These are phyloP conservation scores for Monilinia fructigena DNA, from an alignment of 2,329 filamentous ascomycete species.

Conservation along the genomic window DNA sequence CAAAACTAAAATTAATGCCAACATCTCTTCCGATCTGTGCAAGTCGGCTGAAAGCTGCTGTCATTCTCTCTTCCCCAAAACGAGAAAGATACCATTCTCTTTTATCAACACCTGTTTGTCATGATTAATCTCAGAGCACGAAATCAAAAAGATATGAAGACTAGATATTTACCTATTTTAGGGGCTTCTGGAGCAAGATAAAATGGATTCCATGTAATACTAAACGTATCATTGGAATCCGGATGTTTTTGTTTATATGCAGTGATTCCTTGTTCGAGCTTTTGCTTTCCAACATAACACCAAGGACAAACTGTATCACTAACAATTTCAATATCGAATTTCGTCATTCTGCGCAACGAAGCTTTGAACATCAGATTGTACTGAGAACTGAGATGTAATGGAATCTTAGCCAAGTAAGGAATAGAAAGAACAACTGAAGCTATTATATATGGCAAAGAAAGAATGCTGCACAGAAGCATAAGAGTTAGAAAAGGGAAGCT, in stretches of 20 bases:
- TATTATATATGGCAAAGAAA: not conserved
- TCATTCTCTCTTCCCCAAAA: constrained; percentile 61
- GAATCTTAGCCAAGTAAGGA: not conserved
- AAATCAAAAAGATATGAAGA: not conserved
- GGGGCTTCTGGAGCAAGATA: constrained; percentile 71
- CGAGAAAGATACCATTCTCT: constrained; percentile 58
- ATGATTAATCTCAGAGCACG: not conserved
- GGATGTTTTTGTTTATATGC: constrained; percentile 63
- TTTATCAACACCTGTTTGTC: constrained; percentile 48
- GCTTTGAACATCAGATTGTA: constrained; percentile 28
- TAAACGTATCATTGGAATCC: constrained; percentile 65
- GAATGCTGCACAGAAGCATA: not conserved
- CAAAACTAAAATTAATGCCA: constrained; percentile 72
- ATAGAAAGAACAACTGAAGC: not conserved
- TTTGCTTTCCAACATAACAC: constrained; percentile 58
- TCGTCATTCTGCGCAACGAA: constrained; percentile 56
- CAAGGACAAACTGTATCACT: constrained; percentile 64
- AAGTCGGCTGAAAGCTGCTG: constrained; percentile 58
- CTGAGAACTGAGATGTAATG: not conserved
- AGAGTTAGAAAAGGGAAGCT: not conserved
- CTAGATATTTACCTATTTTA: constrained; percentile 46
- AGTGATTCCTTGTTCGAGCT: constrained; percentile 69
- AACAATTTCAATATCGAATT: constrained; percentile 73
- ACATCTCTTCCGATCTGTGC: constrained; percentile 57
- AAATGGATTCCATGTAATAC: constrained; percentile 73